These are phyloP conservation scores for Rhytidhysteron rufulum DNA, from an alignment of 2,329 filamentous ascomycete species.

Conservation along the genomic window DNA sequence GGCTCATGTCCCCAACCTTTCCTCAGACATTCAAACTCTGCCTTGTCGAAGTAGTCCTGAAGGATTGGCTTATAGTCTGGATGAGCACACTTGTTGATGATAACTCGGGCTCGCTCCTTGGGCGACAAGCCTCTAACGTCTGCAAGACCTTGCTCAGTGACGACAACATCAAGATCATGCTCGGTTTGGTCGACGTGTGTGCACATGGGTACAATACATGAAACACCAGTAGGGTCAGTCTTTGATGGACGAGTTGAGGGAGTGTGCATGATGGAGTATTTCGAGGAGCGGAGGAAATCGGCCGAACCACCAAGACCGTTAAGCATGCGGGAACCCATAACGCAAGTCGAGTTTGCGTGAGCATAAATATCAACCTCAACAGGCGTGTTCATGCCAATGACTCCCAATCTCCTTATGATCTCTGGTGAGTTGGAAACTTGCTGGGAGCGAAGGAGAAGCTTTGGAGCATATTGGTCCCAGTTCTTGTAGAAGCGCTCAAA, in stretches of 20 bases:
- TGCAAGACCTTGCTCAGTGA: constrained; percentile 74
- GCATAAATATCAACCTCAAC: constrained; percentile 94
- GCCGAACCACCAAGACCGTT: constrained; percentile 80
- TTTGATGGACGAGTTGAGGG: constrained; percentile 77
- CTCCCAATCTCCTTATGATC: constrained; percentile 80
- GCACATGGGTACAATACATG: constrained; percentile 90
- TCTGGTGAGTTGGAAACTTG: constrained; percentile 85
- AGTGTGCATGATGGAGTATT: constrained; percentile 93
- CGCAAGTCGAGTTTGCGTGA: constrained; percentile 85
- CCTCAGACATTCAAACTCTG: constrained; percentile 78
- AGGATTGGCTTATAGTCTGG: constrained; percentile 81
- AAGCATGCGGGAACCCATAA: constrained; percentile 84
- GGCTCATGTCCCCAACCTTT: constrained; percentile 91
- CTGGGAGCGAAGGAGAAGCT: constrained; percentile 82
- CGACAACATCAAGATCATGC: constrained; percentile 85
- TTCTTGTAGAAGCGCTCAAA: constrained; percentile 88
- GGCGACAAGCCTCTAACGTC: constrained; percentile 80
- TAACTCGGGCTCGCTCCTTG: constrained; percentile 74
- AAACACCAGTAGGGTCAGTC: constrained; percentile 75
- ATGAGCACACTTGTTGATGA: constrained; percentile 83
- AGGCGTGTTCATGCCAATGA: constrained; percentile 93
- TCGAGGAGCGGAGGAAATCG: constrained; percentile 73
- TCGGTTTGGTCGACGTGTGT: constrained; percentile 92
- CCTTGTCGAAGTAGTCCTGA: constrained; percentile 76
- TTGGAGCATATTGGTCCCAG: constrained; percentile 75